Evolutionary conservation across 345 rosid species (phyloP).

Genomic region (Eucalyptus guilfoylei): DNA sequence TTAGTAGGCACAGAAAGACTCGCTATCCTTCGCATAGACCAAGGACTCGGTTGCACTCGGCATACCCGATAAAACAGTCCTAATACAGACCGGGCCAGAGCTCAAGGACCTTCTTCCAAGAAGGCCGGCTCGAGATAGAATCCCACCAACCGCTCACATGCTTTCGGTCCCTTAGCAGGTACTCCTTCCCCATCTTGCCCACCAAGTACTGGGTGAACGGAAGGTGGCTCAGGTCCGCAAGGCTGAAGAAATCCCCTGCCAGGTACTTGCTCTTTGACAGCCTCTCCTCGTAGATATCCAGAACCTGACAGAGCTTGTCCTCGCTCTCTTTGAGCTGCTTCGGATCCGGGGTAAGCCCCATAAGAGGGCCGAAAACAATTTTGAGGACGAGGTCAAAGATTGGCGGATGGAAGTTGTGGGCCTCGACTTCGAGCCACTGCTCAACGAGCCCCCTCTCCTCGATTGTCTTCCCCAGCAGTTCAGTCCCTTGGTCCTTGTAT

Average conservation of each 20-base stretch:
- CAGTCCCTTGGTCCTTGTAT: slow-evolving; percentile 32
- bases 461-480: slow-evolving; percentile 22
- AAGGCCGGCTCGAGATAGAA: slow-evolving; percentile 46
- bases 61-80: neutral
- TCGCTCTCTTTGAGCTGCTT: slow-evolving; percentile 48
- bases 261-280: slow-evolving; percentile 50
- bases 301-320: slow-evolving; percentile 35
- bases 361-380: slow-evolving; percentile 18
- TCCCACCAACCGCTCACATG: slow-evolving; percentile 66
- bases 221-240: slow-evolving; percentile 64
- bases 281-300: slow-evolving; percentile 57
- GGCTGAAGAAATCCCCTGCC: slow-evolving; percentile 57
- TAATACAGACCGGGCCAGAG: neutral
- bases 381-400: slow-evolving; percentile 21
- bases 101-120: slow-evolving; percentile 39
- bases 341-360: slow-evolving; percentile 34
- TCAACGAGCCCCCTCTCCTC: slow-evolving; percentile 54
- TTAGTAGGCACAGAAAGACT: neutral
- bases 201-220: slow-evolving; percentile 50
- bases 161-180: slow-evolving; percentile 43
- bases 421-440: slow-evolving; percentile 66
- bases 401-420: slow-evolving; percentile 38
- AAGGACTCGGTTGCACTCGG: neutral
- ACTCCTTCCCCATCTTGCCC: slow-evolving; percentile 30
- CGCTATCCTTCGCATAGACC: neutral